Conservation (phyloP, 139 green algal species). For the Desmodesmus armatus region DNA sequence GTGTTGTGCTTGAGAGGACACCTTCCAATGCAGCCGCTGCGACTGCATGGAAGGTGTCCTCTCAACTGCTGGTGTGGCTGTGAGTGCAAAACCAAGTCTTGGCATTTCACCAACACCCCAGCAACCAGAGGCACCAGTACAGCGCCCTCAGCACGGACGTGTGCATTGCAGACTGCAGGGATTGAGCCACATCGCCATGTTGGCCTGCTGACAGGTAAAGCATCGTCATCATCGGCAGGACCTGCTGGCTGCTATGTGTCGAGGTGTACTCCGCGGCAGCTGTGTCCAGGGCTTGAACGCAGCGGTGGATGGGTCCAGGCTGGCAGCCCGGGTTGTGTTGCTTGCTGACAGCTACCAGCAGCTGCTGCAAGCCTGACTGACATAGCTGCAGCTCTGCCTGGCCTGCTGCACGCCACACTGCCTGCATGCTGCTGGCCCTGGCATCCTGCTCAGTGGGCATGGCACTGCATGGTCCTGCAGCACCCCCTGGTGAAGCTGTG, state of each 20-base stretch:
- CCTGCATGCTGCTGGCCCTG: no score
- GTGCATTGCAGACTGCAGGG: constrained; percentile 1
- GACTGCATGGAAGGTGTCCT: no score
- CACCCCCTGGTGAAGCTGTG: no score
- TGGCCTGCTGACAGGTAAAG: background rate
- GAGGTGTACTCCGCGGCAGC: background rate
- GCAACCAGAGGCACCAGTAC: constrained; percentile 26
- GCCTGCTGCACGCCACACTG: background rate
- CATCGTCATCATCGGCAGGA: background rate
- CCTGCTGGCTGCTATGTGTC: background rate
- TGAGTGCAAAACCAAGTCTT: no score
- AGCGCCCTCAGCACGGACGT: background rate
- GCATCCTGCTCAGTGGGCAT: no score
- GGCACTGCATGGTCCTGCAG: no score
- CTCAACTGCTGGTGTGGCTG: no score
- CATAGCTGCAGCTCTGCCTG: constrained; percentile 29
- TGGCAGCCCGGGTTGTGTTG: background rate
- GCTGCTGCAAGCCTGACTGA: constrained; percentile 14
- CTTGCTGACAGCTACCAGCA: background rate
- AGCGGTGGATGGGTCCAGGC: background rate
- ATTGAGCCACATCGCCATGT: background rate
- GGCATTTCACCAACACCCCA: constrained; percentile 4
- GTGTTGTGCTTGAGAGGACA: no score
- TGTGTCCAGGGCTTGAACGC: background rate
- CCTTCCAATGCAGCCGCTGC: no score